These are phyloP conservation scores for Syncephalastrum contaminatum DNA, from an alignment of 371 early-diverging fungal genomes.

Conservation along the genomic window DNA sequence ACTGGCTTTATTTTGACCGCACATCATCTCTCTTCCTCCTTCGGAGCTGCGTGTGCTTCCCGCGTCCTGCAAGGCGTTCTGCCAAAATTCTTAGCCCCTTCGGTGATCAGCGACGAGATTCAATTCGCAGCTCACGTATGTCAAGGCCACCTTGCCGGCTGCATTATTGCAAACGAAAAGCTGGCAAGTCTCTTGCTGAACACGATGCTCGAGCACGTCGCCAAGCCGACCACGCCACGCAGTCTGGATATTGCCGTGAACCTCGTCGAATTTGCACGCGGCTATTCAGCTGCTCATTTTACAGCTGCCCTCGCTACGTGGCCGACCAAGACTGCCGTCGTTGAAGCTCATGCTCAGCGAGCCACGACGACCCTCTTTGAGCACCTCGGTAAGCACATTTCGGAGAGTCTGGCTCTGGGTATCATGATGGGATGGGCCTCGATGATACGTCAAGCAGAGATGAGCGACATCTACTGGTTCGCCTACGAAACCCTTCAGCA, in stretches of 20 bases:
- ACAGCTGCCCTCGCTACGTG: slow-evolving; percentile 39
- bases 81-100: slow-evolving; percentile 14
- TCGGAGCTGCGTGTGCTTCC: slow-evolving; percentile 28
- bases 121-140: slow-evolving; percentile 55
- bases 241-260: slow-evolving; percentile 36
- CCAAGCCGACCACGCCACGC: slow-evolving; percentile 4
- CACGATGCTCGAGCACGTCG: slow-evolving; percentile 18
- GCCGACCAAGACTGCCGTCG: slow-evolving; percentile 45
- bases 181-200: slow-evolving; percentile 19
- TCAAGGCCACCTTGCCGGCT: slow-evolving; percentile 46
- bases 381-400: slow-evolving; percentile 9
- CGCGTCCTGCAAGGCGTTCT: slow-evolving; percentile 29
- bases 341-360: slow-evolving; percentile 20
- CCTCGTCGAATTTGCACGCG: slow-evolving; percentile 46
- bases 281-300: slow-evolving; percentile 51
- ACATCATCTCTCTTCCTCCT: slow-evolving; percentile 22
- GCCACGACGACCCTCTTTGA: slow-evolving; percentile 15
- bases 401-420: slow-evolving; percentile 37
- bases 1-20: slow-evolving; percentile 36
- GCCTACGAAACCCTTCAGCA: slow-evolving; percentile 19
- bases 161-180: slow-evolving; percentile 49
- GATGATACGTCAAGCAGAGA: slow-evolving; percentile 17
- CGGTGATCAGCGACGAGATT: slow-evolving; percentile 55
- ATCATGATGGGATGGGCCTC: slow-evolving; percentile 47
- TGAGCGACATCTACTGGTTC: slow-evolving; percentile 24